Percentiles rank a stretch among this genome's conserved stretches.
phyloP scores from a whole-genome alignment of 768 basidiomycete species.

The Grammothele lineata region DNA sequence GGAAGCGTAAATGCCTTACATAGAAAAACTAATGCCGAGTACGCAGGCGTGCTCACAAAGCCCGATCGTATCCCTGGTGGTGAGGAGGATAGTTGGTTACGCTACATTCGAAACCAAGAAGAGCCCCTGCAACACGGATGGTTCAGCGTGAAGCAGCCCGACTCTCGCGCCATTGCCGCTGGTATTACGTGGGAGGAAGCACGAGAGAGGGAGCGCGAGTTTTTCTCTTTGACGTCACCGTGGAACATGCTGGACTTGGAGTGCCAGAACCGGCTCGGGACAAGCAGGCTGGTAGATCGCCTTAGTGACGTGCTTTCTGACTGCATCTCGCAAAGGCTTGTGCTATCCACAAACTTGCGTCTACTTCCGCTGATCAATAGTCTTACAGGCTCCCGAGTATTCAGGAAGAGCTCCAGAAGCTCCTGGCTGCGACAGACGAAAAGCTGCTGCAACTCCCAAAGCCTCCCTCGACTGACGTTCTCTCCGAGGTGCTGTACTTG shows the following conservation, averaged over 20 bases:
- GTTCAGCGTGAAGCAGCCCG: conserved; percentile 43
- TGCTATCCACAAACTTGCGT: neutral
- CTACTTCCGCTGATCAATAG: neutral
- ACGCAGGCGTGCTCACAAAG: conserved; percentile 66
- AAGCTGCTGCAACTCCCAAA: conserved; percentile 36
- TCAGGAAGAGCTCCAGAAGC: conserved; percentile 48
- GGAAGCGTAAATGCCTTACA: no score
- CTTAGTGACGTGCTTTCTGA: conserved; percentile 60
- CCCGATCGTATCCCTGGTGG: conserved; percentile 61
- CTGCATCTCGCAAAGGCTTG: conserved; percentile 44
- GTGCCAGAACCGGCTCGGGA: conserved; percentile 52
- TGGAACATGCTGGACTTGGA: conserved; percentile 52
- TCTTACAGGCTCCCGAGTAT: conserved; percentile 56
- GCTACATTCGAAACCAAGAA: conserved; percentile 50
- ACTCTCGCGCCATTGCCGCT: conserved; percentile 43
- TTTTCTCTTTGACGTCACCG: conserved; percentile 46
- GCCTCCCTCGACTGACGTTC: conserved; percentile 51
- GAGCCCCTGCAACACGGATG: conserved; percentile 51
- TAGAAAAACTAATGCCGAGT: neutral
- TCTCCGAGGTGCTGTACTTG: conserved; percentile 49
- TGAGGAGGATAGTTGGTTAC: conserved; percentile 53
- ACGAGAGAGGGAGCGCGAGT: conserved; percentile 49
- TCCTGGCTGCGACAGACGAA: conserved; percentile 37
- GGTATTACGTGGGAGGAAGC: conserved; percentile 61
- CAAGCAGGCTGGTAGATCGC: conserved; percentile 49